phyloP scores from a whole-genome alignment of 495 filamentous ascomycete genomes.

The Baudoinia panamericana region DNA sequence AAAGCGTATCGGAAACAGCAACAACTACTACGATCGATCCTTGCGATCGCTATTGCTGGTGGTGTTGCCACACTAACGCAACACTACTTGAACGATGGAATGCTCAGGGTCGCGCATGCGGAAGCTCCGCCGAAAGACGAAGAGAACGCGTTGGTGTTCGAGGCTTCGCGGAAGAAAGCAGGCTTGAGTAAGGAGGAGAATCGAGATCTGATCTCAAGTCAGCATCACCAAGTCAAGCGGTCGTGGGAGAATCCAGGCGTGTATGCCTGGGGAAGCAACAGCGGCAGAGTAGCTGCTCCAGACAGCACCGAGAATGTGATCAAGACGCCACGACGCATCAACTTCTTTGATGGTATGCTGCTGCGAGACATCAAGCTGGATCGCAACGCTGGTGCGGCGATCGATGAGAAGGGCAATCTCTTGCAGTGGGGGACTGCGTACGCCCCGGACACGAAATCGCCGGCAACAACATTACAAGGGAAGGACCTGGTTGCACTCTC shows the following conservation, averaged over 20 bases:
- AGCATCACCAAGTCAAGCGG: conserved; percentile 73
- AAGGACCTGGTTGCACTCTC: conserved; percentile 62
- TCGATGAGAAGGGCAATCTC: conserved; percentile 77
- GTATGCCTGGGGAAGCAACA: conserved; percentile 87
- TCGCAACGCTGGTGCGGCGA: conserved; percentile 70
- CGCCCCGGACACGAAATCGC: conserved; percentile 42
- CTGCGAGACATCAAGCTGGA: conserved; percentile 81
- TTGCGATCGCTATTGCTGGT: conserved; percentile 16
- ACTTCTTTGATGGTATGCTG: conserved; percentile 73
- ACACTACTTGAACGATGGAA: conserved; percentile 16
- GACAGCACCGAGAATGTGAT: conserved; percentile 57
- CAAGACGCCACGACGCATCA: conserved; percentile 65
- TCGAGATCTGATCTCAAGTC: conserved; percentile 57
- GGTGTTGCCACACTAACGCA: conserved; percentile 14
- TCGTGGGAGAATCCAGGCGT: conserved; percentile 84
- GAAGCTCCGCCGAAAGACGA: conserved; percentile 32
- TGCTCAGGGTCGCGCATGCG: conserved; percentile 31
- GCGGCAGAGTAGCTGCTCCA: conserved; percentile 70
- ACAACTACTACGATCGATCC: conserved; percentile 13
- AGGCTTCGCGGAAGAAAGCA: conserved; percentile 41
- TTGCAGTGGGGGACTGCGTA: conserved; percentile 83
- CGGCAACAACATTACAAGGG: conserved; percentile 60
- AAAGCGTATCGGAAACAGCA: conserved; percentile 12
- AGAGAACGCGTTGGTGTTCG: conserved; percentile 43
- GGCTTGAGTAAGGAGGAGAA: conserved; percentile 49